Conservation (phyloP, 129 eudicot genomes). For the Mikania micrantha region DNA sequence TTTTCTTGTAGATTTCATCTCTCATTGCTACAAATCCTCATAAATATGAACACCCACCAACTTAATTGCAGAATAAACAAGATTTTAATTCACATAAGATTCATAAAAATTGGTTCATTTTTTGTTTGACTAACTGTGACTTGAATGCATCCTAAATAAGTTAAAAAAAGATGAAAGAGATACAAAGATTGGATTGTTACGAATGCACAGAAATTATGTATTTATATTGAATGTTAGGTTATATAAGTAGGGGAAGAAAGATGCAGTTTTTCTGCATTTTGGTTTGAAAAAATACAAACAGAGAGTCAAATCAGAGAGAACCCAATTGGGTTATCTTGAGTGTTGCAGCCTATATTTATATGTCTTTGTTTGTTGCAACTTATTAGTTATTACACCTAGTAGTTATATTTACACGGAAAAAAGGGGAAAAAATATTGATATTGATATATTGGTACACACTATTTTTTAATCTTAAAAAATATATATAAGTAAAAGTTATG, state of each 20-base stretch:
- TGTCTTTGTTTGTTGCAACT: constrained; percentile 3
- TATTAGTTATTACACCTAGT: constrained; percentile 4
- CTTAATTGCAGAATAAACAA: constrained; percentile 1
- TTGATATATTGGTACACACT: no score
- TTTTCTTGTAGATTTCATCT: constrained; percentile 65
- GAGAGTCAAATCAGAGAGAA: no score
- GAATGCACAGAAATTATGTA: constrained; percentile 1
- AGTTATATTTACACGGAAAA: constrained; percentile 28
- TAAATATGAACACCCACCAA: constrained; percentile 16
- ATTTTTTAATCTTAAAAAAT: no score
- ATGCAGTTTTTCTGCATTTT: constrained; percentile 14
- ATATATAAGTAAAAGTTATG: no score
- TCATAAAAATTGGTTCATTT: constrained; percentile 10
- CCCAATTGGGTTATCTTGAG: constrained; percentile 29
- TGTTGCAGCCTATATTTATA: constrained; percentile 19
- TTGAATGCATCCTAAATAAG: no score
- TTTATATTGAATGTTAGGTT: constrained; percentile 19
- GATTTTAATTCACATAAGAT: constrained; percentile 4
- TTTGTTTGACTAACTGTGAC: background rate
- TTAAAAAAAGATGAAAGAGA: no score
- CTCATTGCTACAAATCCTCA: constrained; percentile 58
- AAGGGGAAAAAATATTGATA: constrained; percentile 2
- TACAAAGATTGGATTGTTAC: no score
- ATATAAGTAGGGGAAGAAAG: constrained; percentile 29
- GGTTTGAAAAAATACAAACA: no score